Base-by-base conservation (phyloP, 148 eudicot species). In the Dianthus caryophyllus region DNA sequence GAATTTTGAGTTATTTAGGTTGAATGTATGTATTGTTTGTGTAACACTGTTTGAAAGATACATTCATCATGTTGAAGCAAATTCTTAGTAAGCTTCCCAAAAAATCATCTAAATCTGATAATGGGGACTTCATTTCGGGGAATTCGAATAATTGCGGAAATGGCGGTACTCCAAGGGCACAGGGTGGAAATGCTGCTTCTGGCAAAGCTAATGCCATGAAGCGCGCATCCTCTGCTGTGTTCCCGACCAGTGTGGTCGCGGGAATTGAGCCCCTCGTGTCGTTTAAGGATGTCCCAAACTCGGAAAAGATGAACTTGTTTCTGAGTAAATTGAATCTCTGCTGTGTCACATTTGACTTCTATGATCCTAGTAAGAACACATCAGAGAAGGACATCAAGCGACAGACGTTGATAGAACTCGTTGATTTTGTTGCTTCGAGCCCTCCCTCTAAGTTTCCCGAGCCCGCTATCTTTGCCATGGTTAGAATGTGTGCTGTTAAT, bases 301-400 rank as follows among this genome's bases (percentile, higher is more conserved):
- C 91, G n/a, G 96, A 92, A 74, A 92, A 77, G 75, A 79, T 87
- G 91, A 85, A 80, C 47, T 86, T 92, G 69, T 92, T 89, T 53
- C 75, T 92, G 30, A 89, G 98, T 70, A 92, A 92, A 83, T 75
- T 87, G 72, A 92, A 94, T 66, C 83, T 92, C 9, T 92, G 98
- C 64, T 87, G 93, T 80, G 87, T 87, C 55, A 87, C 89, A 36
- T 87, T 82, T 29, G 91, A 92, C 72, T 92, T 85, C 69, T 74
- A 68, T 61, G 94, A 92, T 60, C 84, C 89, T 17, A 74, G 73
- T 72, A 87, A 85, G 76, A 74, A 77, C 50, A 46, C 79, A 9
- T 70, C 77, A 2, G 94, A 89, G 79, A 89, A 89, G 82, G 96
- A 93, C 30, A 75, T 84, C 14, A 93, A 93, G 71, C 73, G 86